A percentile compares a stretch with the other conserved stretches of the same genome.
phyloP scores from a whole-genome alignment of 306 rosid species.

The Corylus avellana region DNA sequence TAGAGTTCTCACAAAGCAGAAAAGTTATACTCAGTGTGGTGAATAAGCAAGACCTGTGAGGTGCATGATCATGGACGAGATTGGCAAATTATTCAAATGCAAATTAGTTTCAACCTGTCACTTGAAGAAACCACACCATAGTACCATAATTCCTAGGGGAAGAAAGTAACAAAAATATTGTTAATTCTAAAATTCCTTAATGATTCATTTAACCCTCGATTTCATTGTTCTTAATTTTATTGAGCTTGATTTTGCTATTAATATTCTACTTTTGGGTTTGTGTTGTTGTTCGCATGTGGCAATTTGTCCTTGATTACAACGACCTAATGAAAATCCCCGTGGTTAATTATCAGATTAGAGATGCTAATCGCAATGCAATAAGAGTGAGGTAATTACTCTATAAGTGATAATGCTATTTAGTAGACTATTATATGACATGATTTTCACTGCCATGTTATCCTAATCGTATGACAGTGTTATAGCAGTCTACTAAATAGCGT shows the following conservation, averaged over 20 bases:
- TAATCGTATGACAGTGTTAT: no score
- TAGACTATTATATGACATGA: no score
- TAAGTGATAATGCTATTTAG: background rate
- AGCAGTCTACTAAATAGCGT: no score
- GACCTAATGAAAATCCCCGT: slow-evolving; percentile 70
- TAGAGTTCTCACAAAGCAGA: background rate
- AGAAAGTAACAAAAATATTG: background rate
- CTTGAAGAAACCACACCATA: background rate
- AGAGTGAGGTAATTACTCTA: slow-evolving; percentile 54
- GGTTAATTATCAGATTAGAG: slow-evolving; percentile 39
- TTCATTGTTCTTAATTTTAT: background rate
- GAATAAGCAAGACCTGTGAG: background rate
- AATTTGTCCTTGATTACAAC: slow-evolving; percentile 71
- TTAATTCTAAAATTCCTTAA: background rate
- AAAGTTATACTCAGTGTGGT: background rate
- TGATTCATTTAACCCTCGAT: background rate
- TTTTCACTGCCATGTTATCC: no score
- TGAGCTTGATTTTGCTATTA: slow-evolving; percentile 15
- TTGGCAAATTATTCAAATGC: background rate
- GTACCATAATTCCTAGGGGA: background rate
- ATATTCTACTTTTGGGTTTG: slow-evolving; percentile 31
- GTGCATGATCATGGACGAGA: background rate
- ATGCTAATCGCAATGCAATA: slow-evolving; percentile 20
- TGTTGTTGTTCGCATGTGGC: slow-evolving; percentile 36
- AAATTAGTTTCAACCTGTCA: background rate